Conservation (phyloP, 257 asterid species). For the Nicotiana paniculata region DNA sequence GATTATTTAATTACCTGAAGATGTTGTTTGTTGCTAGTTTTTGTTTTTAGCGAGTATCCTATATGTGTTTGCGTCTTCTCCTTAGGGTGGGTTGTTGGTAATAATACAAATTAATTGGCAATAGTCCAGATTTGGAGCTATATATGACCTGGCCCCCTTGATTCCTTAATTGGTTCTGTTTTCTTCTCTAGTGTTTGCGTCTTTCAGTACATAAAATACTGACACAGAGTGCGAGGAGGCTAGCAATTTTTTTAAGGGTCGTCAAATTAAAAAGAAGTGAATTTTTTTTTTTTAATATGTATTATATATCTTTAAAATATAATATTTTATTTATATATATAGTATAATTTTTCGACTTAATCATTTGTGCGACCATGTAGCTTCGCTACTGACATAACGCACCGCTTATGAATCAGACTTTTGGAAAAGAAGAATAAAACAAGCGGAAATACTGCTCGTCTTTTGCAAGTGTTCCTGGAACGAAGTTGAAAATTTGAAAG, state of each 20-base stretch:
- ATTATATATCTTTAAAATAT: too few species aligned
- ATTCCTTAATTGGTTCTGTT: not conserved
- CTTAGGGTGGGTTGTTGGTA: not conserved
- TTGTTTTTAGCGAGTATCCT: not conserved
- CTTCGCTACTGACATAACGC: not conserved
- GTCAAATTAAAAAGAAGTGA: too few species aligned
- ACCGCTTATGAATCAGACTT: not conserved
- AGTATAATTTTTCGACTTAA: too few species aligned
- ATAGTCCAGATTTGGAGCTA: not conserved
- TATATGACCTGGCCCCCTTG: not conserved
- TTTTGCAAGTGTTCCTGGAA: not conserved
- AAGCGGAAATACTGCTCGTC: not conserved
- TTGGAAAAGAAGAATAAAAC: not conserved
- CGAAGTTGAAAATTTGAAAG: not conserved
- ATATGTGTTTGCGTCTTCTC: not conserved
- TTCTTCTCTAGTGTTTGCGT: not conserved
- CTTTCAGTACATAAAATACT: too few species aligned
- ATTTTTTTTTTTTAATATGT: too few species aligned
- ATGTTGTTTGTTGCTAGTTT: not conserved
- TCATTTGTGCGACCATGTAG: too few species aligned
- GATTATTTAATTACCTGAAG: not conserved
- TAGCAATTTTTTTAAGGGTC: too few species aligned
- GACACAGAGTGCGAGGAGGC: too few species aligned
- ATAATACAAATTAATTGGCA: slow-evolving; percentile 8
- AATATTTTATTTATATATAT: too few species aligned